Evolutionary conservation across 2,329 filamentous ascomycete species (phyloP).

Genomic region (Ophiosphaerella korrae): DNA sequence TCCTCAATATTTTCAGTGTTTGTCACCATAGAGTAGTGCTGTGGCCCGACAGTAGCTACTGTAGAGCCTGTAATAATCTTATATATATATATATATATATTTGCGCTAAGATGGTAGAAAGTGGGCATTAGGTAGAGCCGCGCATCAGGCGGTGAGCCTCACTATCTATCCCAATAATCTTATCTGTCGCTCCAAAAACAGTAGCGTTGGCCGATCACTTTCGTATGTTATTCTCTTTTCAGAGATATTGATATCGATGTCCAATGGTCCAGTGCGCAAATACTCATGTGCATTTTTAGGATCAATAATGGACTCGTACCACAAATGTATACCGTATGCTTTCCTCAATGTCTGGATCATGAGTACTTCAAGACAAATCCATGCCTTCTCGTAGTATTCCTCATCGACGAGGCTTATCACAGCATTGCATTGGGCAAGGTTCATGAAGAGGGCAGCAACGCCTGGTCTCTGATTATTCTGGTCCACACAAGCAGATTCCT

Average conservation of each 20-base stretch:
- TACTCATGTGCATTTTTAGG: background rate
- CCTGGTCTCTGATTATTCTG: slow-evolving; percentile 43
- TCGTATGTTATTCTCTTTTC: slow-evolving; percentile 16
- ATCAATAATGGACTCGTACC: slow-evolving; percentile 32
- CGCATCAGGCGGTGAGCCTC: no score
- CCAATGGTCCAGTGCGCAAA: slow-evolving; percentile 7
- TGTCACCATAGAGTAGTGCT: no score
- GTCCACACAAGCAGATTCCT: slow-evolving; percentile 49
- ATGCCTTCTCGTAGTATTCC: slow-evolving; percentile 45
- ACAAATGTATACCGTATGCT: slow-evolving; percentile 41
- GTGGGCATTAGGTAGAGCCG: no score
- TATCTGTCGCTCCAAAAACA: slow-evolving; percentile 16
- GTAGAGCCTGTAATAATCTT: no score
- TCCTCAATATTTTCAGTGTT: no score
- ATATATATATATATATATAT: no score
- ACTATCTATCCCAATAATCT: slow-evolving; percentile 5
- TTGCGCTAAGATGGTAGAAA: no score
- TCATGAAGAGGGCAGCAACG: slow-evolving; percentile 45
- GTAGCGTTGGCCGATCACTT: slow-evolving; percentile 11
- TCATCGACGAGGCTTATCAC: slow-evolving; percentile 49
- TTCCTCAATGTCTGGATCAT: slow-evolving; percentile 40
- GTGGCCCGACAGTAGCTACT: no score
- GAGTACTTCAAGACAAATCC: slow-evolving; percentile 48
- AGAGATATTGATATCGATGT: slow-evolving; percentile 12
- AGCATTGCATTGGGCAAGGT: slow-evolving; percentile 49